Percentiles rank a stretch among this genome's conserved stretches.
phyloP scores from a whole-genome alignment of 2,329 filamentous ascomycete species.

The Talaromyces piceae region DNA sequence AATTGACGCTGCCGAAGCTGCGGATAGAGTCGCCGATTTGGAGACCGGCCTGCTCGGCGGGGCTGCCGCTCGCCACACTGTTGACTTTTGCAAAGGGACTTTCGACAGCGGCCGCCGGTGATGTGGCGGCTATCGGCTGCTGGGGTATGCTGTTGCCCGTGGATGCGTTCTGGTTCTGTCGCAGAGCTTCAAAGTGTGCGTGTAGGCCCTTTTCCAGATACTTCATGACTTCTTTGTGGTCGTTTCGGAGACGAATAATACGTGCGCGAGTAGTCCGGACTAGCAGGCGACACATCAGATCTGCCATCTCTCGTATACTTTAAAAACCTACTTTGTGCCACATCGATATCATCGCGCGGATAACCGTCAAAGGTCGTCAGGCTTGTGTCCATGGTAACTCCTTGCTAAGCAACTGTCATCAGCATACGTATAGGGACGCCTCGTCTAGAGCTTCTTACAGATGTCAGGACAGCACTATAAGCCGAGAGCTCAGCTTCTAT shows the following conservation, averaged over 20 bases:
- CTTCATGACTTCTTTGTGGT: slow-evolving; percentile 84
- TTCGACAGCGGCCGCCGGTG: slow-evolving; percentile 36
- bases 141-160: slow-evolving; percentile 9
- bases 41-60: slow-evolving; percentile 75
- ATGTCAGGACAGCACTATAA: slow-evolving; percentile 77
- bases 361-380: slow-evolving; percentile 86
- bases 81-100: slow-evolving; percentile 85
- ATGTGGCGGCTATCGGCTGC: slow-evolving; percentile 11
- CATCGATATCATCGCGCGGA: slow-evolving; percentile 86
- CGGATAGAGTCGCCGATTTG: slow-evolving; percentile 73
- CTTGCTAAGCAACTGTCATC: slow-evolving; percentile 55
- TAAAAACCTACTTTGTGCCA: slow-evolving; percentile 70
- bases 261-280: slow-evolving; percentile 87
- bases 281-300: slow-evolving; percentile 36
- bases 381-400: slow-evolving; percentile 83
- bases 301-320: too few relatives aligned
- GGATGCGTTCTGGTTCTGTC: slow-evolving; percentile 43
- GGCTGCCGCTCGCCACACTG: slow-evolving; percentile 67
- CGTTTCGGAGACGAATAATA: slow-evolving; percentile 84
- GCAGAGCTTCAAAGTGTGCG: slow-evolving; percentile 72
- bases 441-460: slow-evolving; percentile 48
- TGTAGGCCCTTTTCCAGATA: slow-evolving; percentile 81
- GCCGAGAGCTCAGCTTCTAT: slow-evolving; percentile 82
- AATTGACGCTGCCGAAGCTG: slow-evolving; percentile 77
- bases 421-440: slow-evolving; percentile 6